These are phyloP conservation scores for Musa beccarii DNA, from an alignment of 176 grass and related monocot genomes.

Conservation along the genomic window DNA sequence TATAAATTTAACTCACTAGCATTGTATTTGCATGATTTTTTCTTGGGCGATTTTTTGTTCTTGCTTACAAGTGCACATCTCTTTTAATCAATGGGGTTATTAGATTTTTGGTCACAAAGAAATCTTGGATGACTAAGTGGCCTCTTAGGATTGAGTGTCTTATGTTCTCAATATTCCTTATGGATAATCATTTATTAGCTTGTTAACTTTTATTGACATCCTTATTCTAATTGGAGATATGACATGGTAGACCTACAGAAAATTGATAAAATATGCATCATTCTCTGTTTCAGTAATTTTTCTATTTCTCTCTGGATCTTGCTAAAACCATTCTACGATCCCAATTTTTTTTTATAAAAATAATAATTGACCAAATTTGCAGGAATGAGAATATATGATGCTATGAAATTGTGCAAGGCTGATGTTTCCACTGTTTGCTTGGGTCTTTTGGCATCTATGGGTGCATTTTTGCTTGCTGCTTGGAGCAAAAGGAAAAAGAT, in stretches of 20 bases:
- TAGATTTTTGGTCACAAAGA: not conserved
- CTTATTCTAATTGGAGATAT: too few species aligned
- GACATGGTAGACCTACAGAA: too few species aligned
- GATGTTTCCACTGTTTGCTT: constrained; percentile 88
- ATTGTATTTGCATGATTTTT: not conserved
- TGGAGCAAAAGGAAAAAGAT: constrained; percentile 83
- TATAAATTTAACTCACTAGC: too few species aligned
- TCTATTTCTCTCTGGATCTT: too few species aligned
- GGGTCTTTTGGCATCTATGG: constrained; percentile 87
- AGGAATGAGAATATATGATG: constrained; percentile 99
- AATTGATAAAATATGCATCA: too few species aligned
- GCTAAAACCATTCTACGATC: too few species aligned
- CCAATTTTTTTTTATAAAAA: not conserved
- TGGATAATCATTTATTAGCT: too few species aligned
- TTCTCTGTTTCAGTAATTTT: too few species aligned
- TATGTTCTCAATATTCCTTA: too few species aligned
- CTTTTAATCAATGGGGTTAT: not conserved
- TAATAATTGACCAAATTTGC: constrained; percentile 5
- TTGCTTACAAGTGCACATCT: not conserved
- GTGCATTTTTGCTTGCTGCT: constrained; percentile 85
- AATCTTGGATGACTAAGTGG: not conserved
- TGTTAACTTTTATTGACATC: too few species aligned
- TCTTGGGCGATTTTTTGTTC: not conserved
- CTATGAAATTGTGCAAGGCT: constrained; percentile 96
- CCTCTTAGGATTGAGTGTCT: not conserved